Base-by-base conservation (phyloP, 2,329 filamentous ascomycete genomes). In the Macroventuria anomochaeta region DNA sequence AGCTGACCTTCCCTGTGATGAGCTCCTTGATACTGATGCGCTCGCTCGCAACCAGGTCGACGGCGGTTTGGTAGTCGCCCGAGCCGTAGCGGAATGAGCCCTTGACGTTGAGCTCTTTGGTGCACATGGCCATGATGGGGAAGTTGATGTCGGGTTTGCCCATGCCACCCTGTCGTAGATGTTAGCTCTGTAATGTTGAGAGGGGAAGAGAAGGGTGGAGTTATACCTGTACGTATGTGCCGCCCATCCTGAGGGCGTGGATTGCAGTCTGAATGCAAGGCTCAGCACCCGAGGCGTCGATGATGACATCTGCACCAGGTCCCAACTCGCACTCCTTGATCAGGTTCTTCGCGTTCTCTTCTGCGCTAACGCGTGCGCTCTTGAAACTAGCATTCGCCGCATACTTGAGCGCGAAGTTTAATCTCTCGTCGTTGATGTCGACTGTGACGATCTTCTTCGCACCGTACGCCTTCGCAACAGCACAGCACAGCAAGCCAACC, bases 21-120 rank as follows among this genome's bases (percentile, higher is more conserved):
- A 97, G 80, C 74, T 85, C 85, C 85, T 96, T 96, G 26, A 87
- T 83, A 49, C 81, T 80, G 33, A 97, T 84, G 73, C 85, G 86
- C 42, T 90, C 90, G 21, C 78, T 82, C 7, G 83, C 82, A 1
- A 96, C 85, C 57, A 97, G 81, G 59, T 91, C 85, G 38, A 97
- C 82, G 4, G 91, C 91, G 6, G 93, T 84, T 71, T 87, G 84
- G 76, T 97, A 97, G 75, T 97, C 93, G 17, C 93, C 93, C 48
- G 86, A 84, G 3, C 88, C 88, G 75, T 97, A 97, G 32, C 93
- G 85, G 82, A 97, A 97, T 58, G 88, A 93, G 18, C 93, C 93
- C 71, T 88, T 90, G 39, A 90, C 83, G 10, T 88, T 96, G 44
- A 96, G 81, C 80, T 97, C 93, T 79, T 97, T 97, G 43, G 87